Conservation (phyloP, 495 filamentous ascomycete genomes). For the Hyaloscypha variabilis region DNA sequence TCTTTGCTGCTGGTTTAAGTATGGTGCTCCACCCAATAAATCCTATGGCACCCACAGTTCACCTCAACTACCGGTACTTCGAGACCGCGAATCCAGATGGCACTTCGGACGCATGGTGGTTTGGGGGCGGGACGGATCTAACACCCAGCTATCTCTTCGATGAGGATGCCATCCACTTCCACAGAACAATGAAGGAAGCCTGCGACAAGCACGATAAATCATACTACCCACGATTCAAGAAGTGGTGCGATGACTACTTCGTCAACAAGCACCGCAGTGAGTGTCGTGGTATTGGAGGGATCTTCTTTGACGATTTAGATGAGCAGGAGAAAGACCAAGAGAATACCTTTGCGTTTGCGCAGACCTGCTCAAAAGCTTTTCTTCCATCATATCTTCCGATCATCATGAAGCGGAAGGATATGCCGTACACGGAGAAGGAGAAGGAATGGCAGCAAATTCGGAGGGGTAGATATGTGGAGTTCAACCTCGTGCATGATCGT, state of each 20-base stretch:
- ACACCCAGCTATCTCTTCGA: constrained; percentile 95
- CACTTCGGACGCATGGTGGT: constrained; percentile 89
- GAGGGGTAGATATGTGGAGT: constrained; percentile 93
- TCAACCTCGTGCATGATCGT: constrained; percentile 96
- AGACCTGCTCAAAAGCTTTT: constrained; percentile 82
- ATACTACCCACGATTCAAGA: constrained; percentile 96
- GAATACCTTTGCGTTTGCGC: constrained; percentile 88
- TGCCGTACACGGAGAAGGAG: constrained; percentile 81
- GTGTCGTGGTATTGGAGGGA: constrained; percentile 88
- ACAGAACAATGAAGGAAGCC: constrained; percentile 85
- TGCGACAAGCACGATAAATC: constrained; percentile 92
- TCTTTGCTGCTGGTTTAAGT: constrained; percentile 93
- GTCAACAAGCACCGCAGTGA: constrained; percentile 88
- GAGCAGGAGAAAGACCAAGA: constrained; percentile 85
- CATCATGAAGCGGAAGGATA: constrained; percentile 82
- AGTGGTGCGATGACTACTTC: constrained; percentile 99
- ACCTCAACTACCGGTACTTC: constrained; percentile 99
- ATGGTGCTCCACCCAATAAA: constrained; percentile 92
- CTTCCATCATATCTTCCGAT: constrained; percentile 92
- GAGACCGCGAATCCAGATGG: constrained; percentile 83
- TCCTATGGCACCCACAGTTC: constrained; percentile 95
- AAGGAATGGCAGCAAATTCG: constrained; percentile 97
- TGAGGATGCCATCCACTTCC: constrained; percentile 96
- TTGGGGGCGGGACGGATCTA: constrained; percentile 91
- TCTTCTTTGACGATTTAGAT: constrained; percentile 98